A percentile compares a stretch with the other conserved stretches of the same genome.
Conservation (phyloP, 768 basidiomycete species). For the Rhodosporidiobolus sp. region DNA sequence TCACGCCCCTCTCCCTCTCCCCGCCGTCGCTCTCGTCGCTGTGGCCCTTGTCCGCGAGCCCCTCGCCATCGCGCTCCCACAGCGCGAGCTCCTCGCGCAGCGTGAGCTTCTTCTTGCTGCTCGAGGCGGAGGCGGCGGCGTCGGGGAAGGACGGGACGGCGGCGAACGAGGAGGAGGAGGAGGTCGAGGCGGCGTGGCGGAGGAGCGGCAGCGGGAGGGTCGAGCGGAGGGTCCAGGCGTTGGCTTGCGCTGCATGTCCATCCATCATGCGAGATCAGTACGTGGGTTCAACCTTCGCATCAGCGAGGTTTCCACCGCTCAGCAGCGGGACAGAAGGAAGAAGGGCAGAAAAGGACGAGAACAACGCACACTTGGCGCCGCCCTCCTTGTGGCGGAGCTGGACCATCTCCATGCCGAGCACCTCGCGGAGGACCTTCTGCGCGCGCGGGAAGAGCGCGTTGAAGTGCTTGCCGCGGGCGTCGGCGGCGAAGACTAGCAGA, state of each 20-base stretch:
- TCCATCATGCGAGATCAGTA: too few relatives aligned
- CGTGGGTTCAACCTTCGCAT: too few relatives aligned
- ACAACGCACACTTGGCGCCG: slow-evolving; percentile 24
- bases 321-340: not conserved
- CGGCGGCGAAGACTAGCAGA: slow-evolving; percentile 54
- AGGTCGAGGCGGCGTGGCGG: slow-evolving; percentile 22
- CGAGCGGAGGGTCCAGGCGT: slow-evolving; percentile 80
- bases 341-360: too few relatives aligned
- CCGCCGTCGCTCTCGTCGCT: slow-evolving; percentile 52
- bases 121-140: not conserved
- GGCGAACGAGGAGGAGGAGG: slow-evolving; percentile 9
- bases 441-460: slow-evolving; percentile 63
- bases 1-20: slow-evolving; percentile 54
- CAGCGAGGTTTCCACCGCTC: too few relatives aligned
- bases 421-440: slow-evolving; percentile 61
- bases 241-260: slow-evolving; percentile 62
- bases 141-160: not conserved
- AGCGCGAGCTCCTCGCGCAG: slow-evolving; percentile 42
- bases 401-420: slow-evolving; percentile 80
- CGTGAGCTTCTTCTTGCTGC: not conserved
- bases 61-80: slow-evolving; percentile 53
- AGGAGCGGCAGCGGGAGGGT: slow-evolving; percentile 55
- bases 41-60: slow-evolving; percentile 42
- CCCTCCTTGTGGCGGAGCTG: slow-evolving; percentile 64
- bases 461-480: slow-evolving; percentile 58